Percentiles rank a stretch among this genome's conserved stretches.
phyloP scores from a whole-genome alignment of 2,329 filamentous ascomycete species.

The Pyrenochaeta sp. region DNA sequence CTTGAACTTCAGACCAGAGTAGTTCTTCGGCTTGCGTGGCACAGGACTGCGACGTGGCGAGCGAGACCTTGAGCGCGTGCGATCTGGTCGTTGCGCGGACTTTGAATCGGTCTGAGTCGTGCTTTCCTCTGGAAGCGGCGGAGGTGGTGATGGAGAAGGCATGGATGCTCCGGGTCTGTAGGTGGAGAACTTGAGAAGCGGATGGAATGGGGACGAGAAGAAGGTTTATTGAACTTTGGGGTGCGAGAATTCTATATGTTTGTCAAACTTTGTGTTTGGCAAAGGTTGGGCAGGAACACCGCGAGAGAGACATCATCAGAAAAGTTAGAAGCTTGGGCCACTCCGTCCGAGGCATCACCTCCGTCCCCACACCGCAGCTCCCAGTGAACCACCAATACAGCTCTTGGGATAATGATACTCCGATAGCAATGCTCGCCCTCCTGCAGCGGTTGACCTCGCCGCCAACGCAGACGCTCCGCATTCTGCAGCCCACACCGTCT shows the following conservation, averaged over 20 bases:
- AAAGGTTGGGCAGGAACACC: background rate
- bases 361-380: constrained; percentile 10
- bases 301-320: constrained; percentile 16
- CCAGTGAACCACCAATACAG: background rate
- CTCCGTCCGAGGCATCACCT: constrained; percentile 8
- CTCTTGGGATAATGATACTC: constrained; percentile 8
- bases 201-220: too few species aligned
- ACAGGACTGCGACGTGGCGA: constrained; percentile 36
- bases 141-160: constrained; percentile 25
- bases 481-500: constrained; percentile 68
- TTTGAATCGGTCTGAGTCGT: constrained; percentile 3
- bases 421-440: constrained; percentile 25
- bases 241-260: too few species aligned
- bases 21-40: constrained; percentile 45
- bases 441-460: constrained; percentile 38
- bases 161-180: constrained; percentile 5
- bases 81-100: constrained; percentile 6
- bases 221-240: too few species aligned
- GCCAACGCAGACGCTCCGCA: constrained; percentile 31
- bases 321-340: constrained; percentile 25
- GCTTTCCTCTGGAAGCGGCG: constrained; percentile 9
- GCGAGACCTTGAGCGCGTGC: constrained; percentile 38
- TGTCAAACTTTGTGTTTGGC: background rate
- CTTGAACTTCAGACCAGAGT: constrained; percentile 67
- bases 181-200: background rate